These are phyloP conservation scores for Quillaja saponaria DNA, from an alignment of 306 rosid genomes.

Conservation along the genomic window DNA sequence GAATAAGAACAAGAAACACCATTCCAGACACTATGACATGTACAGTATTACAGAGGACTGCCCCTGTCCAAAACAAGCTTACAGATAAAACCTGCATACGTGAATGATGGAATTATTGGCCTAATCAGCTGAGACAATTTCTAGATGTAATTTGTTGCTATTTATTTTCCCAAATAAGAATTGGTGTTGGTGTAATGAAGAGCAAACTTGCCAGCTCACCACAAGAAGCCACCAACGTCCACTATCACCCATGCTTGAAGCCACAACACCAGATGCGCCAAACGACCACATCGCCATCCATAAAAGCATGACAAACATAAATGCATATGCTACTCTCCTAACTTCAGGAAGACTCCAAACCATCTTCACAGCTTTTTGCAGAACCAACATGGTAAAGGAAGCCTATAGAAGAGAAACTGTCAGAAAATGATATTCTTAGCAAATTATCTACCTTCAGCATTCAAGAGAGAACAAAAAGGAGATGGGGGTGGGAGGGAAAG, in stretches of 20 bases:
- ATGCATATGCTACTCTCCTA: constrained; percentile 72
- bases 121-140: constrained; percentile 26
- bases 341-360: constrained; percentile 87
- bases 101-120: constrained; percentile 29
- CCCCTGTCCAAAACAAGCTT: constrained; percentile 99
- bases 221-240: constrained; percentile 99
- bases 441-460: constrained; percentile 6
- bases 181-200: constrained; percentile 51
- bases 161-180: constrained; percentile 28
- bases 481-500: not conserved
- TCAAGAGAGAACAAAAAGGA: not conserved
- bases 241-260: constrained; percentile 85
- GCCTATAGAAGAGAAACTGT: constrained; percentile 53
- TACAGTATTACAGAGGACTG: constrained; percentile 84
- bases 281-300: constrained; percentile 97
- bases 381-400: constrained; percentile 96
- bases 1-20: constrained; percentile 80
- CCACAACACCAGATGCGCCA: constrained; percentile 98
- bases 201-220: constrained; percentile 99
- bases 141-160: constrained; percentile 14
- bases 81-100: constrained; percentile 78
- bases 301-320: constrained; percentile 78
- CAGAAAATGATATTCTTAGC: constrained; percentile 17
- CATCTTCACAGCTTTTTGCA: constrained; percentile 90
- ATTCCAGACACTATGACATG: constrained; percentile 95